Base-by-base conservation (phyloP, 2,329 filamentous ascomycete species). In the Aspergillus sp. region DNA sequence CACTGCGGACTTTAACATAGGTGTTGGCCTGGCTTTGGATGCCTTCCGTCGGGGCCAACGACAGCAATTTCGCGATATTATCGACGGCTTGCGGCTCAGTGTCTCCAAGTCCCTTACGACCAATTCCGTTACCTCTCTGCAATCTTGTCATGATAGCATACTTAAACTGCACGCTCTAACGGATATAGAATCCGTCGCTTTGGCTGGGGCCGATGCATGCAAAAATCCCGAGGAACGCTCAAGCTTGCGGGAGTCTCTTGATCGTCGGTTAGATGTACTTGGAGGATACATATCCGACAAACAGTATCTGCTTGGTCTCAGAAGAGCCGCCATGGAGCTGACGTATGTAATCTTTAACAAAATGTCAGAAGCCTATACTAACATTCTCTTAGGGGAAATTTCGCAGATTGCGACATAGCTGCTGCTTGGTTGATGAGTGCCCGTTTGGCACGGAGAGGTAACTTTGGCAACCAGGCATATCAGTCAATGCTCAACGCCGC, bases 251-350 rank as follows among this genome's bases (percentile, higher is more conserved):
- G 81, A 83, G 54, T 83, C 83, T 23, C 75, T 97, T 5, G 84
- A 90, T 63, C 87, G 90, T 50, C 88, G 95, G n/a, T 80, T 99
- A n/a, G 91, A 93, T 67, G 85, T 96, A 1, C 82, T 99, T 2
- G 95, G 96, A 0, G 91, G 93, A 1, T 97, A 95, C 70, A 89
- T 93, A 43, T 87, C 89, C 56, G 93, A 99, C 74, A 99, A 99
- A 75, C 94, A 97, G 73, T 98, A 96, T 73, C 79, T 99, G 9
- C 82, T 99, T 30, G 91, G 93, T 1, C 84, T 98, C 46, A 87
- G 93, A 60, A 86, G 95, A 68, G 94, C 95, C 25, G 87, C 90
- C 1, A 97, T 99, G 92, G 88, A 93, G 67, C 76, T 96, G 60
- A 87, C 88, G 68, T 73, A 48, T 57, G 59, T 60, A 28, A 41